Evolutionary conservation across 1,284 basidiomycete species (phyloP).

Genomic region (Leccinum subatratum): DNA sequence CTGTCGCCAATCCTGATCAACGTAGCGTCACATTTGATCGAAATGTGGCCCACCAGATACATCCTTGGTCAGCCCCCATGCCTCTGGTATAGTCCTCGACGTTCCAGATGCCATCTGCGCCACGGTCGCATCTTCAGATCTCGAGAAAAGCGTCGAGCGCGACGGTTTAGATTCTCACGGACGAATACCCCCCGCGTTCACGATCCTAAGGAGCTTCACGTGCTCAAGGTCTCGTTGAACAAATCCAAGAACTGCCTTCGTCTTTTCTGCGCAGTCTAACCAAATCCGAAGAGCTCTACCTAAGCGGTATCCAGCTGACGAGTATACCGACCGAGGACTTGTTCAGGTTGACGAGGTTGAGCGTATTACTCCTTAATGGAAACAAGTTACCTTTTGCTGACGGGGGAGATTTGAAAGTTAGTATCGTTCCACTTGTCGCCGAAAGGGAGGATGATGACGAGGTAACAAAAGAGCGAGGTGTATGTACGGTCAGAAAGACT

Average conservation of each 20-base stretch:
- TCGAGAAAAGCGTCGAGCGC: constrained; percentile 27
- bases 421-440: no score
- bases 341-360: constrained; percentile 61
- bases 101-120: constrained; percentile 9
- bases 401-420: no score
- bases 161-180: constrained; percentile 49
- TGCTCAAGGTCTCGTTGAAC: constrained; percentile 95
- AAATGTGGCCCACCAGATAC: constrained; percentile 57
- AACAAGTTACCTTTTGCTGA: constrained; percentile 50
- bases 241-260: constrained; percentile 84
- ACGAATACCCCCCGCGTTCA: constrained; percentile 76
- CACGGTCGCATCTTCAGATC: constrained; percentile 22
- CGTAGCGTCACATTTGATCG: constrained; percentile 84
- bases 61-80: constrained; percentile 11
- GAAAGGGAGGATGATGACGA: no score
- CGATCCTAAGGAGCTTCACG: constrained; percentile 72
- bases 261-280: constrained; percentile 71
- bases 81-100: constrained; percentile 23
- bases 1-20: constrained; percentile 73
- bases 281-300: constrained; percentile 80
- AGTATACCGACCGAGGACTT: constrained; percentile 88
- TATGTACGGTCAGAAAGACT: no score
- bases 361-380: constrained; percentile 85
- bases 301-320: constrained; percentile 91
- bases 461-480: no score